A percentile compares a stretch with the other conserved stretches of the same genome.
These are phyloP conservation scores for Crithidia expoeki DNA, from an alignment of 208 protist genomes.

Conservation along the genomic window DNA sequence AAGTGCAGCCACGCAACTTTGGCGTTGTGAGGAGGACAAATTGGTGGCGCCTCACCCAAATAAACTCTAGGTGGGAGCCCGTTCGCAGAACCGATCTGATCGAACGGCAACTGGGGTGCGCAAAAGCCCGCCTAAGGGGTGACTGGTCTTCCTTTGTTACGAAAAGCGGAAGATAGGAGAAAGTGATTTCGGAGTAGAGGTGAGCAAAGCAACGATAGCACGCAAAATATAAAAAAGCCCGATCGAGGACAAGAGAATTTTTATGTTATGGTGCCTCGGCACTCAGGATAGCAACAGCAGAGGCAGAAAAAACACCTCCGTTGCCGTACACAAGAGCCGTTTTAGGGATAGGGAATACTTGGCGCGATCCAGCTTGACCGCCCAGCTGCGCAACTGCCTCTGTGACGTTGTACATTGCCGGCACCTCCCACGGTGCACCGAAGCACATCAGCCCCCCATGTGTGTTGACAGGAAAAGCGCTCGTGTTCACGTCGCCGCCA, in stretches of 20 bases:
- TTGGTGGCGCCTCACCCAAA: too few relatives aligned
- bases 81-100: too few relatives aligned
- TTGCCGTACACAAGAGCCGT: slow-evolving; percentile 90
- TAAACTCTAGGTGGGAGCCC: too few relatives aligned
- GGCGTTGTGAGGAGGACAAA: too few relatives aligned
- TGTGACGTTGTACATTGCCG: slow-evolving; percentile 79
- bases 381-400: slow-evolving; percentile 66
- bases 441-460: slow-evolving; percentile 81
- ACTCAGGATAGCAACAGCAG: slow-evolving; percentile 75
- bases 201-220: neutral
- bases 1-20: too few relatives aligned
- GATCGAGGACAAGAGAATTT: neutral
- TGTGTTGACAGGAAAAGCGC: slow-evolving; percentile 72
- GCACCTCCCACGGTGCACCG: slow-evolving; percentile 81
- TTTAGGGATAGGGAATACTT: slow-evolving; percentile 50
- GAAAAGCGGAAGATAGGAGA: too few relatives aligned
- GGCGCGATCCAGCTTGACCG: slow-evolving; percentile 45
- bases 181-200: too few relatives aligned
- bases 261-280: slow-evolving; percentile 32
- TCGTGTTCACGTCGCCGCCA: slow-evolving; percentile 35
- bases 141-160: too few relatives aligned
- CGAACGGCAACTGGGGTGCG: too few relatives aligned
- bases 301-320: slow-evolving; percentile 85
- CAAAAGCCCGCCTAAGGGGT: too few relatives aligned
- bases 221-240: neutral